Percentiles rank a stretch among this genome's conserved stretches.
phyloP scores from a whole-genome alignment of 2,329 filamentous ascomycete species.

The Cryphonectria nitschkei region DNA sequence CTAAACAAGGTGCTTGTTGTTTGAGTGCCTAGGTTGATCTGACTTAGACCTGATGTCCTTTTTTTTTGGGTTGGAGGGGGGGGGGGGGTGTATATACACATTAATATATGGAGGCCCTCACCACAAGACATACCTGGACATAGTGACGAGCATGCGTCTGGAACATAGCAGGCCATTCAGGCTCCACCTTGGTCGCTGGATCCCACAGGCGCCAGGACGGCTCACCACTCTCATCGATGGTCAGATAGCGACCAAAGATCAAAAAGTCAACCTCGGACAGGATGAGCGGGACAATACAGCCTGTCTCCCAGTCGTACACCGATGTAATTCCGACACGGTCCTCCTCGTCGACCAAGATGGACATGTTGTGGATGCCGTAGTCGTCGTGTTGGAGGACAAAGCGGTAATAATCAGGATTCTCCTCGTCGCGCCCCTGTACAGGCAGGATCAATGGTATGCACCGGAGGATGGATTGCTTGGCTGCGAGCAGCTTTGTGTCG shows the following conservation, averaged over 20 bases:
- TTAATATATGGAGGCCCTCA: not conserved
- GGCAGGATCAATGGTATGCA: constrained; percentile 35
- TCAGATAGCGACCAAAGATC: constrained; percentile 8
- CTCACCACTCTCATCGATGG: constrained; percentile 29
- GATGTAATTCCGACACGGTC: constrained; percentile 32
- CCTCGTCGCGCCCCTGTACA: constrained; percentile 12
- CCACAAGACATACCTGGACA: constrained; percentile 30
- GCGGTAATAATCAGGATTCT: constrained; percentile 36
- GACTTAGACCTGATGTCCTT: not conserved
- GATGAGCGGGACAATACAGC: constrained; percentile 30
- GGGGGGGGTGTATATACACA: not conserved
- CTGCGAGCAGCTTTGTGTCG: constrained; percentile 26
- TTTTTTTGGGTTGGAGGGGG: constrained; percentile 1
- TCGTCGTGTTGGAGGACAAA: constrained; percentile 42
- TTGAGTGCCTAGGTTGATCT: constrained; percentile 25
- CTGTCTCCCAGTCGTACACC: constrained; percentile 37
- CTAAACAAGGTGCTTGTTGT: constrained; percentile 30
- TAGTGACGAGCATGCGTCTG: constrained; percentile 34
- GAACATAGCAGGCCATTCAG: constrained; percentile 30
- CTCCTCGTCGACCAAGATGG: constrained; percentile 31
- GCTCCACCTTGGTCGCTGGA: not conserved
- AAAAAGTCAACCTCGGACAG: constrained; percentile 37
- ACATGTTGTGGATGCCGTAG: constrained; percentile 41
- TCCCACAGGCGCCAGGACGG: constrained; percentile 28
- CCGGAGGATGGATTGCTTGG: constrained; percentile 36